Evolutionary conservation across 2,329 filamentous ascomycete genomes (phyloP), one percentile per base, ranked within the genome.

Genomic region (Fusarium aywerte): DNA sequence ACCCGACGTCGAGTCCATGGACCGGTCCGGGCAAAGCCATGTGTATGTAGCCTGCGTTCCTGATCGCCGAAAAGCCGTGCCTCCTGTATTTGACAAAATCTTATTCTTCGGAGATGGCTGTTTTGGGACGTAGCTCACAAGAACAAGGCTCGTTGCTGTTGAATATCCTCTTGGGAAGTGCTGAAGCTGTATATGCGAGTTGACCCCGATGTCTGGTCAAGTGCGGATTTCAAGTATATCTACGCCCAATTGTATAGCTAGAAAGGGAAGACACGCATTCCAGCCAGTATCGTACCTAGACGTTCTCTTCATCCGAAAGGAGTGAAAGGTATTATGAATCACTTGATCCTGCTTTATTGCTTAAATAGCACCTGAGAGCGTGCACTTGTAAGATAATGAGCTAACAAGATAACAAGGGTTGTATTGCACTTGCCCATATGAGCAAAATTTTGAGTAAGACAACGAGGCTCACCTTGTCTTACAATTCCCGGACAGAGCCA

Each of bases 21-120:
- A 58, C 51, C 48, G 52, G 44, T 67, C 57, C 59, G 51, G 66
- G 47, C 43, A 23, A 62, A 63, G 59, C 47, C 59, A 58, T 51
- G 32, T 40, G 40, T 21, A 25, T 40, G 40, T 21, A 25, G 25
- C 47, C 35, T 48, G 48, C 21, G 39, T 61, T 48, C 58, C 54
- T 71, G 60, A 48, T 59, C 40, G 36, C 52, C 47, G 59, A 48
- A 56, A 60, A 23, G 43, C 58, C n/a, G 29, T 25, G 35, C n/a
- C 13, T 13, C 33, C 40, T 21, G 32, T 38, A 44, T 52, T 59
- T 59, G 45, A 49, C 36, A 45, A 57, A 44, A 45, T 55, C 33
- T 48, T 48, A 45, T 38, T 45, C 16, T 47, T 42, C 42, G 42
- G 29, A 35, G 25, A 61, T 43, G 32, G 51, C 52, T 70, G 58